Base-by-base conservation (phyloP, 345 rosid genomes). In the Microthlaspi erraticum region DNA sequence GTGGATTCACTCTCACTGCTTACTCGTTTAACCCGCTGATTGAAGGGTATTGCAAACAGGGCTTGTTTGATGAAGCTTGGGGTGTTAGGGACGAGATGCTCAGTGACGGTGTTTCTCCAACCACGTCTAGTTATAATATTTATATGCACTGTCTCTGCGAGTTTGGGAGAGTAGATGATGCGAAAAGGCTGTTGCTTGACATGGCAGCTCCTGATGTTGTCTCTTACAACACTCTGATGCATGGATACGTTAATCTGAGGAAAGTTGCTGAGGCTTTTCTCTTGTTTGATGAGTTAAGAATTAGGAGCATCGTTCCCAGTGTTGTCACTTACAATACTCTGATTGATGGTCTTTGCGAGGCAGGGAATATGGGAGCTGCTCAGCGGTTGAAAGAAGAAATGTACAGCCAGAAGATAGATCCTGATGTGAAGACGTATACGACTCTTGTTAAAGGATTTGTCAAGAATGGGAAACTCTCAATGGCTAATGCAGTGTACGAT, bases 341-440 rank as follows among this genome's bases (percentile, higher is more conserved):
- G 52, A 79, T 90, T 8, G 78, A 87, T 71, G 90, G 93, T 64
- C 75, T 85, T 74, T 87, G 93, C 80, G 77, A 86, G 82, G 33
- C 72, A 19, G 86, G 90, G 61, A 67, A 84, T 71, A 42, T 88
- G 52, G 83, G 72, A 64, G 63, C 56, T 77, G 91, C 91, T 43
- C 80, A 23, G 66, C 74, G 65, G 78, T 83, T 90, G 45, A 88
- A 90, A 82, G 84, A 82, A 62, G 86, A 71, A 52, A 90, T 90
- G 93, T 74, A 60, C 60, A 71, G 43, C 63, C 73, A 60, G 52
- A 81, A 81, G 49, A 74, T 83, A 37, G 44, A n/a, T 74, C 91
- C 96, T 54, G 89, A 88, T 68, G 84, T 85, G 45, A 36, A 45
- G 68, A 90, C 96, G 5, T 88, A 83, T 55, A 90, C 93, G 8